Base-by-base conservation (phyloP, 208 protist genomes). In the Crithidia thermophila region DNA sequence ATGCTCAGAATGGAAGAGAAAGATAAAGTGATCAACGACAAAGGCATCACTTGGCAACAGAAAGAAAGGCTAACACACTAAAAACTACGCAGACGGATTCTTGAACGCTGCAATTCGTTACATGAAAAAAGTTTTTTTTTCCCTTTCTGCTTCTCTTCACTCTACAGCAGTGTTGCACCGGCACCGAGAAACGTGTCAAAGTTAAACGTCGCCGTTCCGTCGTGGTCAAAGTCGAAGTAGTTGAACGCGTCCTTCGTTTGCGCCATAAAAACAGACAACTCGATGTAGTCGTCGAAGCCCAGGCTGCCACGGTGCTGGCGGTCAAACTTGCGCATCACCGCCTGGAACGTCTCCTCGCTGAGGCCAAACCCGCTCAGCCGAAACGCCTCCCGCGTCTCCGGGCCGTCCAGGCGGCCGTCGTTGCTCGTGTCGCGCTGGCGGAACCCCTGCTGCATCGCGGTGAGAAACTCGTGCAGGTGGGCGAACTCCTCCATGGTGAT, bases 251-350 rank as follows among this genome's bases (percentile, higher is more conserved):
- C 72, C 21, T 77, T 60, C 6, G 56, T 39, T 56, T 85, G 83
- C 36, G 68, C 71, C 36, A 93, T 49, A 57, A 90, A 90, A 45
- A 93, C 77, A 33, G 84, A 93, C 21, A 90, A 73, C 60, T 93
- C 84, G 18, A 90, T 76, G 74, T 90, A 90, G 67, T 93, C 84
- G 66, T 89, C 84, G 50, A 93, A 85, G 45, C 72, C 79, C 27
- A 93, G 77, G 47, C 72, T 81, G 62, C 84, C 82, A 28, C 72
- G 70, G 36, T 72, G 77, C 66, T 79, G 69, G 20, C 82, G 81
- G 49, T 90, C 87, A 66, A 93, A 89, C 62, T 81, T 85, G 33
- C 76, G 79, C 87, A 90, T 93, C 18, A 93, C 56, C 13, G 77
- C 52, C 76, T 93, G 82, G 43, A 90, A 90, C 0, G 79, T 83